A percentile compares a stretch with the other conserved stretches of the same genome.
Evolutionary conservation across 306 rosid species (phyloP).

Genomic region (Alnus rubra): DNA sequence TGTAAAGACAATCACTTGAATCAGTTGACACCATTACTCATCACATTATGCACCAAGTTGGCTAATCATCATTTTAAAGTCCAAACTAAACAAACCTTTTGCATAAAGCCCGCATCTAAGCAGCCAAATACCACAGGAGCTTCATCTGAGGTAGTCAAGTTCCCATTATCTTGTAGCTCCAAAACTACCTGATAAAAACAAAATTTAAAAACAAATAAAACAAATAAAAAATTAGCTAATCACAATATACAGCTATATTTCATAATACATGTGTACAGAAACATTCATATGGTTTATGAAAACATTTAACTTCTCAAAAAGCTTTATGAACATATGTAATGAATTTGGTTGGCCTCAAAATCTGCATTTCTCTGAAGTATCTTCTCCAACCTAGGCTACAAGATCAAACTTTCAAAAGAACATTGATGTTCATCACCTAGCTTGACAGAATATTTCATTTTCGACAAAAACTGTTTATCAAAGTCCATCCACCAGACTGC

Average conservation of each 20-base stretch:
- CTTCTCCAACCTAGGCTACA: not conserved
- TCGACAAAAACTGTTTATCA: not conserved
- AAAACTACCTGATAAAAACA: slow-evolving; percentile 64
- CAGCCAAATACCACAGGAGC: slow-evolving; percentile 70
- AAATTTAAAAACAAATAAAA: not conserved
- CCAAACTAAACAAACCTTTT: slow-evolving; percentile 54
- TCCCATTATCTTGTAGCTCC: slow-evolving; percentile 86
- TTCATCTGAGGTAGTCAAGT: slow-evolving; percentile 79
- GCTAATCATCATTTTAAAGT: slow-evolving; percentile 15
- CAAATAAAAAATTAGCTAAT: slow-evolving; percentile 13
- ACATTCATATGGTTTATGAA: not conserved
- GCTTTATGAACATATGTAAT: not conserved
- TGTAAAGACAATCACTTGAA: slow-evolving; percentile 12
- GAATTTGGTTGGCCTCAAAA: not conserved
- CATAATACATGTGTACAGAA: not conserved
- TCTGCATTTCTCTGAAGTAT: not conserved
- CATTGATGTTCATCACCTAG: not conserved
- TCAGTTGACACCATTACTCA: slow-evolving; percentile 8
- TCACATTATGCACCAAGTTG: slow-evolving; percentile 8
- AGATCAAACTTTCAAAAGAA: slow-evolving; percentile 7
- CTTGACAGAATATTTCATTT: not conserved
- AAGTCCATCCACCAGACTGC: not conserved
- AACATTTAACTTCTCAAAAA: not conserved
- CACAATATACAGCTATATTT: not conserved
- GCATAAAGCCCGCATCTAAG: slow-evolving; percentile 57